A percentile compares a stretch with the other conserved stretches of the same genome.
Conservation (phyloP, 768 basidiomycete species). For the Strobilomyces dryophilus region DNA sequence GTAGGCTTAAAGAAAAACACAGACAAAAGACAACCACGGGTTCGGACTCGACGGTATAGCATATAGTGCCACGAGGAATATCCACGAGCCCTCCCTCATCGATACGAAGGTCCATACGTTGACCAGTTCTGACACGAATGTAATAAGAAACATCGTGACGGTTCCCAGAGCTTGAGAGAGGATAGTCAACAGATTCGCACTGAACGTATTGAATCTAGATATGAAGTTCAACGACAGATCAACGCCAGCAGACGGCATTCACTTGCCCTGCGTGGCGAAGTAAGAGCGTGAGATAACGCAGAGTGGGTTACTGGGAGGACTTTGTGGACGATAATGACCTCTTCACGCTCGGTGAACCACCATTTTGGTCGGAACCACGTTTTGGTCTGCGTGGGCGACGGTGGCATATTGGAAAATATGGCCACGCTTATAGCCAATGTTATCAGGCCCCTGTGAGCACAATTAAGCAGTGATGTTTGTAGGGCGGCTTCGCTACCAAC, state of each 20-base stretch:
- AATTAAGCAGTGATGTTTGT: not conserved
- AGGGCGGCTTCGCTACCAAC: constrained; percentile 19
- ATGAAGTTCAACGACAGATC: not conserved
- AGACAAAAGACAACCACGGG: constrained; percentile 51
- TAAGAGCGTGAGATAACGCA: constrained; percentile 62
- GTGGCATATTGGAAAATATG: constrained; percentile 57
- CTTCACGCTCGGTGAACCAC: constrained; percentile 62
- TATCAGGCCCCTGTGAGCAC: constrained; percentile 23
- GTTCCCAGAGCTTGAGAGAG: constrained; percentile 51
- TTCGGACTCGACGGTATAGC: constrained; percentile 44
- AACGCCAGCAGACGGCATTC: not conserved
- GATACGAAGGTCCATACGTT: constrained; percentile 53
- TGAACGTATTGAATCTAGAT: constrained; percentile 52
- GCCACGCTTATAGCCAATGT: constrained; percentile 50
- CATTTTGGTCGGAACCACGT: constrained; percentile 55
- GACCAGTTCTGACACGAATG: constrained; percentile 48
- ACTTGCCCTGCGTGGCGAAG: constrained; percentile 49
- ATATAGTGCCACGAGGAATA: constrained; percentile 53
- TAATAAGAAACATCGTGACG: constrained; percentile 47
- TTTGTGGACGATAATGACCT: constrained; percentile 55
- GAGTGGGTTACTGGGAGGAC: too few species aligned
- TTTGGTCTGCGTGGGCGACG: constrained; percentile 57
- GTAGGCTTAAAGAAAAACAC: constrained; percentile 7
- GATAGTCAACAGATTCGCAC: constrained; percentile 58
- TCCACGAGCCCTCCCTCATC: constrained; percentile 55